Conservation (phyloP, 441 rosid species). For the Geranium incanum region DNA sequence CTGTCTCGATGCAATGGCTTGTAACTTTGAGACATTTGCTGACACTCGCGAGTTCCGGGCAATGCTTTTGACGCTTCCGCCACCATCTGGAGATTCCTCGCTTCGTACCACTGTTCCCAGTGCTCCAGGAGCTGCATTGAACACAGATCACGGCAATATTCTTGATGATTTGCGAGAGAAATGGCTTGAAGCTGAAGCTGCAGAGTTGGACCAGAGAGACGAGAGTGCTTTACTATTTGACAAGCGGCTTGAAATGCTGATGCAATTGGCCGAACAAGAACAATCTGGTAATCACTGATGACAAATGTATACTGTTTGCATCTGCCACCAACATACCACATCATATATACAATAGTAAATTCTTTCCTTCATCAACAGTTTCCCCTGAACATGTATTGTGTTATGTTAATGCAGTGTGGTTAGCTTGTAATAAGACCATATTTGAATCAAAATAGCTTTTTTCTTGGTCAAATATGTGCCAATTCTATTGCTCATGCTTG, state of each 20-base stretch:
- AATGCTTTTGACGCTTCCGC: slow-evolving; percentile 83
- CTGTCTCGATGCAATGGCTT: slow-evolving; percentile 73
- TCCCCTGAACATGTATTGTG: background rate
- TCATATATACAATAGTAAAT: background rate
- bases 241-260: slow-evolving; percentile 80
- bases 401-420: background rate
- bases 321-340: background rate
- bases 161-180: slow-evolving; percentile 90
- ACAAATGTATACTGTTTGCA: slow-evolving; percentile 1
- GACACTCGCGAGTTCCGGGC: slow-evolving; percentile 70
- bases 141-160: slow-evolving; percentile 68
- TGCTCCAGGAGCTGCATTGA: slow-evolving; percentile 74
- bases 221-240: slow-evolving; percentile 85
- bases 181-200: slow-evolving; percentile 97
- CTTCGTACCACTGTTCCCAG: slow-evolving; percentile 81
- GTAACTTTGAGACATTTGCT: slow-evolving; percentile 84
- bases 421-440: background rate
- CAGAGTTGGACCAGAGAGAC: slow-evolving; percentile 92
- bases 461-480: background rate
- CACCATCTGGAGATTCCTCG: slow-evolving; percentile 91
- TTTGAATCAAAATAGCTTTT: background rate
- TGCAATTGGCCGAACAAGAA: slow-evolving; percentile 70
- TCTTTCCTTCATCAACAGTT: background rate
- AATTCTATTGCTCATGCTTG: background rate
- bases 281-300: slow-evolving; percentile 29